Evolutionary conservation across 345 rosid genomes (phyloP).

Genomic region (Pugionium dolabratum): DNA sequence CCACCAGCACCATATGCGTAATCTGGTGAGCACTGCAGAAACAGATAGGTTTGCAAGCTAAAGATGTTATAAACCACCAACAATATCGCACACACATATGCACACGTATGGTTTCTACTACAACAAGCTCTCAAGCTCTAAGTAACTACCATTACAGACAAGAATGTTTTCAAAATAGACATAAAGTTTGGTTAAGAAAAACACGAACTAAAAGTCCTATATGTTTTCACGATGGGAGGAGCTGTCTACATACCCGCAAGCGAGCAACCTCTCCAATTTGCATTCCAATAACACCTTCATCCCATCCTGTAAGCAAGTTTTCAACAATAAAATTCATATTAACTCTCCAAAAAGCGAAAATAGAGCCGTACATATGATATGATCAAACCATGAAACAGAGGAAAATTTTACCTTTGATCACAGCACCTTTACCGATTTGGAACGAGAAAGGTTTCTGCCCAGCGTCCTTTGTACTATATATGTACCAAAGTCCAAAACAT

Average conservation of each 20-base stretch:
- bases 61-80: conserved; percentile 6
- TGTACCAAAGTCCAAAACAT: conserved; percentile 25
- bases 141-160: not conserved
- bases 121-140: not conserved
- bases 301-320: conserved; percentile 69
- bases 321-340: not conserved
- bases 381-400: not conserved
- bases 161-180: conserved; percentile 1
- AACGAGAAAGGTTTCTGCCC: conserved; percentile 84
- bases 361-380: not conserved
- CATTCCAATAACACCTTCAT: conserved; percentile 98
- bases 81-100: not conserved
- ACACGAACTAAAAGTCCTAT: not conserved
- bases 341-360: not conserved
- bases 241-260: conserved; percentile 60
- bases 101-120: not conserved
- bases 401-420: conserved; percentile 60
- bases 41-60: not conserved
- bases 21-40: conserved; percentile 84
- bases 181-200: conserved; percentile 2
- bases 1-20: conserved; percentile 89
- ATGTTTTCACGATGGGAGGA: not conserved
- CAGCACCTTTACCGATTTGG: conserved; percentile 77
- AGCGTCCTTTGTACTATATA: conserved; percentile 75
- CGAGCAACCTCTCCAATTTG: conserved; percentile 94